Percentiles rank a stretch among this genome's conserved stretches.
These are phyloP conservation scores for Knufia fluminis DNA, from an alignment of 2,329 filamentous ascomycete genomes.

Conservation along the genomic window DNA sequence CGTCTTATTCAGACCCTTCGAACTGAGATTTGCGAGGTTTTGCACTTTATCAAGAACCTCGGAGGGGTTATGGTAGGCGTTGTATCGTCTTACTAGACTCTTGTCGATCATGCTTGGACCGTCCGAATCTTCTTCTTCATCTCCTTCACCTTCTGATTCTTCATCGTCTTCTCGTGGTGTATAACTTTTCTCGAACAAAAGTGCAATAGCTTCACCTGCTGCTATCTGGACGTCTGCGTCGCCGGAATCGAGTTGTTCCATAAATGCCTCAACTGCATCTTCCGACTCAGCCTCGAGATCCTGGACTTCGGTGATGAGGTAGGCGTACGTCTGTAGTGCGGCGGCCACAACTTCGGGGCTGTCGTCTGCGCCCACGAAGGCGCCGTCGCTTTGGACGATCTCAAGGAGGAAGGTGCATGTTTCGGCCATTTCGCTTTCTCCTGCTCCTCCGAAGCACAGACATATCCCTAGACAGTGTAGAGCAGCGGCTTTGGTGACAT, in stretches of 20 bases:
- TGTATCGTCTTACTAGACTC: conserved; percentile 53
- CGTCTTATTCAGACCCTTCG: conserved; percentile 55
- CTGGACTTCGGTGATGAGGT: conserved; percentile 67
- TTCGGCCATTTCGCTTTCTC: conserved; percentile 57
- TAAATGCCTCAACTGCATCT: conserved; percentile 66
- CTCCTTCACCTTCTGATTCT: conserved; percentile 36
- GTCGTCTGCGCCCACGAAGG: conserved; percentile 61
- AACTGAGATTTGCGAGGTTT: conserved; percentile 50
- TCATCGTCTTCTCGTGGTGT: conserved; percentile 51
- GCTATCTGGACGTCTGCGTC: conserved; percentile 65
- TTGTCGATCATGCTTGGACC: conserved; percentile 32
- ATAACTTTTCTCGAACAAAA: conserved; percentile 68
- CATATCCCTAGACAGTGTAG: conserved; percentile 67
- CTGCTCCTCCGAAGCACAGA: conserved; percentile 66
- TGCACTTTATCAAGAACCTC: conserved; percentile 52
- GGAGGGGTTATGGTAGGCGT: conserved; percentile 55
- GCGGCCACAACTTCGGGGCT: conserved; percentile 62
- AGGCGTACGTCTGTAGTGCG: conserved; percentile 68
- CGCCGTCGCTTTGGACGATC: conserved; percentile 70
- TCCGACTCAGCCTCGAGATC: conserved; percentile 64
- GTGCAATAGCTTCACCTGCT: conserved; percentile 69
- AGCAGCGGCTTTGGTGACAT: conserved; percentile 56
- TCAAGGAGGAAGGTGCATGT: conserved; percentile 67
- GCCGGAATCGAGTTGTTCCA: conserved; percentile 72
- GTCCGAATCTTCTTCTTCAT: conserved; percentile 29